These are phyloP conservation scores for Cicer cuneatum DNA, from an alignment of 306 rosid genomes.

Conservation along the genomic window DNA sequence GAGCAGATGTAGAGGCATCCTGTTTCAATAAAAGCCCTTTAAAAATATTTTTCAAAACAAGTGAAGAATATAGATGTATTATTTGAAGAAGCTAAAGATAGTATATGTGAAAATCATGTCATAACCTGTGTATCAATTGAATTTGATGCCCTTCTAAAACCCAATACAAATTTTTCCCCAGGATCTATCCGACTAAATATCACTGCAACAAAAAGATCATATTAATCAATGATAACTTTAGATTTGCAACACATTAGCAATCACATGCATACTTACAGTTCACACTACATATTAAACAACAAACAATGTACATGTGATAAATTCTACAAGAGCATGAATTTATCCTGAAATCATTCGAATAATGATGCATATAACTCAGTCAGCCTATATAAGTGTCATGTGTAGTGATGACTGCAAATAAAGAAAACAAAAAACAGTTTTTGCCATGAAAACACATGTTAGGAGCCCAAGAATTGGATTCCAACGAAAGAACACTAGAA, in stretches of 20 bases:
- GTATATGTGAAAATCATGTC: slow-evolving; percentile 35
- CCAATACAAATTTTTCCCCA: slow-evolving; percentile 80
- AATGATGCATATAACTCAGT: slow-evolving; percentile 1
- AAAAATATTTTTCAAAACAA: slow-evolving; percentile 21
- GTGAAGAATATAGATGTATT: neutral
- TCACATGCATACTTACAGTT: slow-evolving; percentile 13
- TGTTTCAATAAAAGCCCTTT: slow-evolving; percentile 50
- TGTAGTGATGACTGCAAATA: neutral
- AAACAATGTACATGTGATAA: slow-evolving; percentile 4
- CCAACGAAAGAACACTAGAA: no score
- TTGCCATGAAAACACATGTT: slow-evolving; percentile 8
- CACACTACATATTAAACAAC: slow-evolving; percentile 5
- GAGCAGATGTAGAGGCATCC: slow-evolving; percentile 63
- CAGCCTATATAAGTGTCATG: slow-evolving; percentile 10
- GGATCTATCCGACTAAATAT: slow-evolving; percentile 87
- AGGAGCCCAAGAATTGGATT: no score
- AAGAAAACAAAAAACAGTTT: neutral
- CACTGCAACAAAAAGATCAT: slow-evolving; percentile 59
- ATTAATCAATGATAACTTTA: slow-evolving; percentile 27
- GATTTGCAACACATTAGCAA: slow-evolving; percentile 13
- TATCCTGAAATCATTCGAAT: slow-evolving; percentile 2
- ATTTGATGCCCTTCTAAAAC: slow-evolving; percentile 76
- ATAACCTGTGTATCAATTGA: slow-evolving; percentile 69
- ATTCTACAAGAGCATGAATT: neutral
- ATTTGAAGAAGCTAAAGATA: slow-evolving; percentile 31